Evolutionary conservation across 192 early-diverging fungal species (phyloP), one percentile per base, ranked within the genome.

Genomic region (Backusella liffmaniae): DNA sequence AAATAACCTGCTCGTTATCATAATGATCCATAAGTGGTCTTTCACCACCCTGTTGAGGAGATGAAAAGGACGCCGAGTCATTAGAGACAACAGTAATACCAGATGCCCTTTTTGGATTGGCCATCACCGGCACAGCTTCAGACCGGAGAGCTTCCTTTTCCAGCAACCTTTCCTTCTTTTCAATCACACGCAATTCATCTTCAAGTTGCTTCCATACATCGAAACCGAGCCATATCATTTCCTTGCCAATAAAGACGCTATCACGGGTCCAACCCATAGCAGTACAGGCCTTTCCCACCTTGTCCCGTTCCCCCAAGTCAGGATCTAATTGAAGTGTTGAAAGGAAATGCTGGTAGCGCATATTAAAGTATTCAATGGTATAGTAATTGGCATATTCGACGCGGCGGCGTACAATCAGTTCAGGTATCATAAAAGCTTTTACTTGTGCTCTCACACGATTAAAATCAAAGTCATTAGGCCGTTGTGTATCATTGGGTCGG

Each of bases 311-410:
- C 6, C 66, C 69, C 5, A 66, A 42, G 29, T 30, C 18, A 26
- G 66, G 44, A 67, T 80, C 84, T 10, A 83, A 16, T 12, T 84
- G 65, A 15, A 83, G 26, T 0, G 35, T 59, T 0, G 62, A 13
- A 3, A 77, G 32, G 56, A 79, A 69, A 29, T 65, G 18, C 8
- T 77, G 73, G 76, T 94, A 97, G n/a, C 93, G 89, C 18, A 79
- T 73, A 12, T 93, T 77, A 72, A 97, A 96, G 23, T 93, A 88
- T 8, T 88, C 87, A 78, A 93, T 94, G 0, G 85, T 73, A 76
- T 94, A 90, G 26, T 80, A 82, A 9, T 90, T 86, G 3, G 91
- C 93, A 82, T 91, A 97, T 75, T 95, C 94, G 13, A 85, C 80
- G 5, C 88, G 85, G n/a, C 88, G 84, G n/a, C 91, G 87, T 49